Evolutionary conservation across 208 protist genomes (phyloP), one percentile per base, ranked within the genome.

Genomic region (Strigomonas culicis): DNA sequence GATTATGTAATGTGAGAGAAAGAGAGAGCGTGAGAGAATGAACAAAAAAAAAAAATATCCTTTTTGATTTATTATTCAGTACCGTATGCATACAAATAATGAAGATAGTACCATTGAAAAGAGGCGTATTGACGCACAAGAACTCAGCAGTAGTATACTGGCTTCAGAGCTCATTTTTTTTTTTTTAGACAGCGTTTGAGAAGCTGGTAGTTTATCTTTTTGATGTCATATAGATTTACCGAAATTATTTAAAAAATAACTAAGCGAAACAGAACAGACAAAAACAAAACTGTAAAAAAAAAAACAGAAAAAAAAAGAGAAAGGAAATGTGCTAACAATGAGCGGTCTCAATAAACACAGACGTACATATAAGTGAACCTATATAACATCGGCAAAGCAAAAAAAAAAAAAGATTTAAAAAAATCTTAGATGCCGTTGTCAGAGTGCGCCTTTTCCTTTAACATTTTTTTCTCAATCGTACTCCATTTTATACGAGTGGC

Each of bases 371-470:
- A 41, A 7, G 27, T 43, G 24, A 46, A n/a, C 28, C 8, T 7
- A 10, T 25, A 36, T 41, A 68, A 0, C 24, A 59, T 41, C 46
- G 32, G 22, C 10, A 39, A 58, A 53, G 63, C 3, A 2, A 60
- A 47, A 8, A 50, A 64, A 58, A 43, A 66, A 61, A 65, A 50
- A 71, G 1, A 62, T 10, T 63, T 47, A 69, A 69, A 59, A 69
- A 53, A 32, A 69, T 25, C 31, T 24, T 22, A 1, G 13, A 47
- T n/a, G 34, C 32, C 58, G 24, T 11, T 51, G 43, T 7, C 22
- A 30, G 50, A 22, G 50, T 63, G 39, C 10, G 50, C 7, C 2
- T 24, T 13, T 15, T 2, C 25, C 31, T 39, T 24, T 3, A 19
- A 51, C 21, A 24, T 30, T 6, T 63, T 25, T 19, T 46, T 21